These are phyloP conservation scores for Aspergillus felis DNA, from an alignment of 2,329 filamentous ascomycete species.

Conservation along the genomic window DNA sequence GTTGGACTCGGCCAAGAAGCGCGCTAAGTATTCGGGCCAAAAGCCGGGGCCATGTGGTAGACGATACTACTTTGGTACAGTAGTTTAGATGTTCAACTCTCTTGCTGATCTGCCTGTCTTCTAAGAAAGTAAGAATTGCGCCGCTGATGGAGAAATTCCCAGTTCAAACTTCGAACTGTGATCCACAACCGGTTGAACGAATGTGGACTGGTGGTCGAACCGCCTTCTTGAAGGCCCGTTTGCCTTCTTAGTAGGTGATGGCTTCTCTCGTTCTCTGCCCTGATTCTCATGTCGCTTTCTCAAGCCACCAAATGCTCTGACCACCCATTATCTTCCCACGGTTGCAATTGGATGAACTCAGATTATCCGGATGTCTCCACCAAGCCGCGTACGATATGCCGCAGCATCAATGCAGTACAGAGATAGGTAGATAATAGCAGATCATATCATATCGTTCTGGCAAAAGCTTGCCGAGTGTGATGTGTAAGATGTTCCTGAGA, in stretches of 20 bases:
- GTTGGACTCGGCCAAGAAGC: background rate
- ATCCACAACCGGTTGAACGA: background rate
- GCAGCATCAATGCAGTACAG: background rate
- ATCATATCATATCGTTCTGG: background rate
- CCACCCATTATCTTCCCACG: background rate
- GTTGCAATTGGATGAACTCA: background rate
- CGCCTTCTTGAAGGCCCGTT: background rate
- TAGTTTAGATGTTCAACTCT: background rate
- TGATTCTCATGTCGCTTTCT: background rate
- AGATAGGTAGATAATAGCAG: background rate
- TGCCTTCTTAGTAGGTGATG: background rate
- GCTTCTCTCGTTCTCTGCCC: no score
- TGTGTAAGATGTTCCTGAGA: slow-evolving; percentile 5
- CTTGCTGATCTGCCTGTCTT: background rate
- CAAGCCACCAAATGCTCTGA: background rate
- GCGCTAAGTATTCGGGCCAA: background rate
- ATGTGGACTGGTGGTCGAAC: background rate
- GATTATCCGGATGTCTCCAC: background rate
- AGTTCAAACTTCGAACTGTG: background rate
- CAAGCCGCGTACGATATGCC: background rate
- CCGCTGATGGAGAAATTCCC: background rate
- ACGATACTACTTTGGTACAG: background rate
- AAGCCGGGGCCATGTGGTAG: slow-evolving; percentile 1
- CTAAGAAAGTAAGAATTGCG: no score
- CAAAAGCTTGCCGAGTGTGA: background rate